Conservation (phyloP, 768 basidiomycete species). For the Amyloporia xantha region DNA sequence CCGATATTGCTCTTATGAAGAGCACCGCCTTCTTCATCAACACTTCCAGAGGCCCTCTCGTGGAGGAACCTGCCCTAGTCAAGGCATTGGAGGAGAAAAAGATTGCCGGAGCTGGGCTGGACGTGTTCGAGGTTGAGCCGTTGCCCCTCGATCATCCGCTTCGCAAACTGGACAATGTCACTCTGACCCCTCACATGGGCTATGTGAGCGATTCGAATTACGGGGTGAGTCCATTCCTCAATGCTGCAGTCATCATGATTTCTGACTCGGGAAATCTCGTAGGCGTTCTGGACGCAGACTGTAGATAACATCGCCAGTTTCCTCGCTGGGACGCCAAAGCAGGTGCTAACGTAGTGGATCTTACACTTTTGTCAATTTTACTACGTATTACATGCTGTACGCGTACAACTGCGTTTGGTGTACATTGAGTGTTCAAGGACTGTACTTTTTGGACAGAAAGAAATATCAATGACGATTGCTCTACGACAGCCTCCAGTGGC, state of each 20-base stretch:
- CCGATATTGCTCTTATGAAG: constrained; percentile 50
- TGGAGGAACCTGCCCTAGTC: constrained; percentile 52
- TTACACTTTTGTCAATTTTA: no score
- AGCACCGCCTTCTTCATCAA: constrained; percentile 55
- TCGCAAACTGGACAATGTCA: constrained; percentile 44
- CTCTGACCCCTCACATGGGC: constrained; percentile 57
- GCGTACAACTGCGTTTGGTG: no score
- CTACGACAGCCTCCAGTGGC: no score
- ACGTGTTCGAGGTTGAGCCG: constrained; percentile 66
- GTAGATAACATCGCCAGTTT: constrained; percentile 54
- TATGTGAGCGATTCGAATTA: constrained; percentile 49
- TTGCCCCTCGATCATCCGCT: constrained; percentile 50
- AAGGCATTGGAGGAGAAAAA: constrained; percentile 36
- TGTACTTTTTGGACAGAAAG: no score
- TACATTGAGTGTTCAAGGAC: no score
- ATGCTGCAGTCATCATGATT: constrained; percentile 36
- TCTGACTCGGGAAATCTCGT: neutral
- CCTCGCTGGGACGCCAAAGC: constrained; percentile 36
- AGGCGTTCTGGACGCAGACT: constrained; percentile 47
- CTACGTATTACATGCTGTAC: no score
- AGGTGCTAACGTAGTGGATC: constrained; percentile 11
- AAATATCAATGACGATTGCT: no score
- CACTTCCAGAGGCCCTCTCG: constrained; percentile 58
- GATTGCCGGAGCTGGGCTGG: constrained; percentile 56
- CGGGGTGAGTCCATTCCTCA: constrained; percentile 1